Percentiles rank a stretch among this genome's conserved stretches.
Evolutionary conservation across 352 stramenopile species (phyloP).

Genomic region (Blastocystis sp.): DNA sequence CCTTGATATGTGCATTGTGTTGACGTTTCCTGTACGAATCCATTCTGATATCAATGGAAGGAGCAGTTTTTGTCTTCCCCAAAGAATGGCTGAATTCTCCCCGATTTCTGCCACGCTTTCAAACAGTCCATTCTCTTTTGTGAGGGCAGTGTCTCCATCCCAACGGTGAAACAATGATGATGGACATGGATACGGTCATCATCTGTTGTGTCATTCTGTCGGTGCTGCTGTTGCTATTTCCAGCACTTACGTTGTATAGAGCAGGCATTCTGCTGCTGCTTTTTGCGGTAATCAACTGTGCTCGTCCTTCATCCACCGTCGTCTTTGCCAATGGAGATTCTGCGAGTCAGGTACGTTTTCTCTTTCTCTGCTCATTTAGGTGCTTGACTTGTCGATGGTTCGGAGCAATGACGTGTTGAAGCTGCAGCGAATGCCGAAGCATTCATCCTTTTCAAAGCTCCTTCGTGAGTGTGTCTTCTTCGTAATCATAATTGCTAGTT

Average conservation of each 20-base stretch:
- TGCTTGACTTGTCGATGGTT: background rate
- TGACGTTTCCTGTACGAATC: slow-evolving; percentile 36
- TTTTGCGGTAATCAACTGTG: background rate
- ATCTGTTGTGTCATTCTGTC: background rate
- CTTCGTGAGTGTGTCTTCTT: background rate
- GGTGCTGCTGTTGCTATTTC: background rate
- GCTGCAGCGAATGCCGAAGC: background rate
- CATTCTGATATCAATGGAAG: background rate
- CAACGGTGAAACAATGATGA: background rate
- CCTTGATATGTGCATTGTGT: background rate
- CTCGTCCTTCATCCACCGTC: background rate
- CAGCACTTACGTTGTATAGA: background rate
- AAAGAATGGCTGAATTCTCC: background rate
- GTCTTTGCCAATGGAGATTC: background rate
- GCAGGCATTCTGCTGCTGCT: background rate
- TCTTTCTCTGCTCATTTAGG: background rate
- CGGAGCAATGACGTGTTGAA: background rate
- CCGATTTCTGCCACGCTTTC: background rate
- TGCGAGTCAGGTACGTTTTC: background rate
- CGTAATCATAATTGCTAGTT: background rate
- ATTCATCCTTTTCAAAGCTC: background rate
- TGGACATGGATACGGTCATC: background rate
- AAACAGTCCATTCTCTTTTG: background rate
- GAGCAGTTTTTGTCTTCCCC: background rate
- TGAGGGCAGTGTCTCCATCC: no score